phyloP scores from a whole-genome alignment of 768 basidiomycete species.

The Trametes punicea region DNA sequence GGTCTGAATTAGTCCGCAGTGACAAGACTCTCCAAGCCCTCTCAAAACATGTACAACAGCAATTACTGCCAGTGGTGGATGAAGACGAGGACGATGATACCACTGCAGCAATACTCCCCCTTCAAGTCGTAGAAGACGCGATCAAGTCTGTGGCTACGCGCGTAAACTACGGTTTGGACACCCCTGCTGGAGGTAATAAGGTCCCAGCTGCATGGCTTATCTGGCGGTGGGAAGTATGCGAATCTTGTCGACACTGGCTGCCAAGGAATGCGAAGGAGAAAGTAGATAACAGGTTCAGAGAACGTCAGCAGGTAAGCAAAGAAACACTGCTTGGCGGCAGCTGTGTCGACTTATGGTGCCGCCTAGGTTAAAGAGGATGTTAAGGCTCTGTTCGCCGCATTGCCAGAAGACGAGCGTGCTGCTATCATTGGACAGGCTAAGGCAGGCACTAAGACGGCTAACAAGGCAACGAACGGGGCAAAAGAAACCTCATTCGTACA shows the following conservation, averaged over 20 bases:
- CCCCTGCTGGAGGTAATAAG: slow-evolving; percentile 43
- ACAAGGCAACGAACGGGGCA: slow-evolving; percentile 5
- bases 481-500: neutral
- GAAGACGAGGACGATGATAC: slow-evolving; percentile 45
- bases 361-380: slow-evolving; percentile 59
- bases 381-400: slow-evolving; percentile 48
- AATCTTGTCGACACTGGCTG: slow-evolving; percentile 55
- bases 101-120: slow-evolving; percentile 35
- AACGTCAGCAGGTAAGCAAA: slow-evolving; percentile 58
- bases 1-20: slow-evolving; percentile 37
- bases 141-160: slow-evolving; percentile 64
- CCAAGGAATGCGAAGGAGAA: slow-evolving; percentile 65
- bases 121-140: slow-evolving; percentile 53
- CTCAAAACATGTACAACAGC: slow-evolving; percentile 65
- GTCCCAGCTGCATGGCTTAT: slow-evolving; percentile 61
- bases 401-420: slow-evolving; percentile 55
- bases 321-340: neutral
- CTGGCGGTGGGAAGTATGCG: slow-evolving; percentile 87
- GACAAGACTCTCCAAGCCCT: slow-evolving; percentile 67
- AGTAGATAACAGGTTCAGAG: slow-evolving; percentile 54
- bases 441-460: neutral
- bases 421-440: slow-evolving; percentile 44
- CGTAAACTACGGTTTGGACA: slow-evolving; percentile 78
- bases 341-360: neutral
- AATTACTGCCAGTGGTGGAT: slow-evolving; percentile 62